Conservation (phyloP, 1,139 yeast species). For the Blastobotrys illinoisensis region DNA sequence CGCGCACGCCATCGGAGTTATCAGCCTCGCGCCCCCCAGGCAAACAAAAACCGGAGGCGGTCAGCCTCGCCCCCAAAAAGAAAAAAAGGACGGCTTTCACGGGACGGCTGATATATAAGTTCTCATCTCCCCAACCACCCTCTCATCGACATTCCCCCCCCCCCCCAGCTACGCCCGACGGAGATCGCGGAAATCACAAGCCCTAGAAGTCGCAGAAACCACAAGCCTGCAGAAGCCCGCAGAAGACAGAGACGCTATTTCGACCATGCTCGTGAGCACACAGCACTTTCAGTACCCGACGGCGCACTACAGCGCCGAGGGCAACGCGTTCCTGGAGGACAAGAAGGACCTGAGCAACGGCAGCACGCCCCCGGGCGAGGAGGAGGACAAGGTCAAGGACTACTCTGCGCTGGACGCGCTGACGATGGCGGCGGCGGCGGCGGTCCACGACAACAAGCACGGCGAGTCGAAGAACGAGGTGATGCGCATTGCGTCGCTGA, state of each 20-base stretch:
- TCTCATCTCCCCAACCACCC: neutral
- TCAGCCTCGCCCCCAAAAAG: neutral
- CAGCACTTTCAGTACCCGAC: neutral
- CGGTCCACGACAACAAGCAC: slow-evolving; percentile 1
- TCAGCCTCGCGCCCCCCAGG: slow-evolving; percentile 1
- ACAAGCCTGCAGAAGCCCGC: neutral
- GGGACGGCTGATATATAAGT: neutral
- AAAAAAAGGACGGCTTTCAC: neutral
- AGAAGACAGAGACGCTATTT: too few species aligned
- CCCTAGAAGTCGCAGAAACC: too few species aligned
- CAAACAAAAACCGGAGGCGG: neutral
- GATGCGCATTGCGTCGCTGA: slow-evolving; percentile 17
- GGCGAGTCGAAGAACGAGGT: slow-evolving; percentile 8
- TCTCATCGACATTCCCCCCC: neutral
- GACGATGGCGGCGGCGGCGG: slow-evolving; percentile 13
- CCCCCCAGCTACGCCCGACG: too few species aligned
- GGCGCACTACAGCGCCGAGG: neutral
- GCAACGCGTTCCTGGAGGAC: neutral
- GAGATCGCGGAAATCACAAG: too few species aligned
- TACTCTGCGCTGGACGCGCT: slow-evolving; percentile 11
- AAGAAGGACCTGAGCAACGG: neutral
- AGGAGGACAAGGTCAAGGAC: slow-evolving; percentile 1
- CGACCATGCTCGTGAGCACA: neutral
- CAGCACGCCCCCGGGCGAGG: neutral
- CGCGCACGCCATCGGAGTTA: neutral